Evolutionary conservation across 2,329 filamentous ascomycete species (phyloP).

Genomic region (Orbilia brochopaga): DNA sequence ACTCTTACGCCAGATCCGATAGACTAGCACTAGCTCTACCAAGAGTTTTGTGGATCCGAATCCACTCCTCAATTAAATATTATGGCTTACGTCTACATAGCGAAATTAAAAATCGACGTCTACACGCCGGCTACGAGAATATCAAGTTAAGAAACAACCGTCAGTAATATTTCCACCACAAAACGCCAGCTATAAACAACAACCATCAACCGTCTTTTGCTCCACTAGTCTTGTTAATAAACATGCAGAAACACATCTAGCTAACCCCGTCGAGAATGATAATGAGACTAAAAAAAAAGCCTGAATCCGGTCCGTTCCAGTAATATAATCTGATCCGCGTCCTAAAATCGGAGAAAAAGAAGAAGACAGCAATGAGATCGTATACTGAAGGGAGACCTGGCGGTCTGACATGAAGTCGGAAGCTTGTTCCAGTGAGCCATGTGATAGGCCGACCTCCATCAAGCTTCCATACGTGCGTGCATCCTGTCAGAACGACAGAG

Average conservation of each 20-base stretch:
- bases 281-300: neutral
- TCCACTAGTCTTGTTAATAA: slow-evolving; percentile 19
- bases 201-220: slow-evolving; percentile 9
- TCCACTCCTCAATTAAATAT: no score
- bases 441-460: slow-evolving; percentile 31
- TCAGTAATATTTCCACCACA: neutral
- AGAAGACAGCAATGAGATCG: slow-evolving; percentile 17
- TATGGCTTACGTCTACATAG: no score
- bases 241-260: slow-evolving; percentile 26
- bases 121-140: no score
- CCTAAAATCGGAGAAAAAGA: slow-evolving; percentile 15
- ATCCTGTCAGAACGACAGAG: neutral
- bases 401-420: slow-evolving; percentile 6
- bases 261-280: slow-evolving; percentile 8
- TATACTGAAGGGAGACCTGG: neutral
- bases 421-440: slow-evolving; percentile 34
- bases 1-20: no score
- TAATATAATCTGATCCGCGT: slow-evolving; percentile 12
- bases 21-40: no score
- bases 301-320: slow-evolving; percentile 20
- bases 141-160: neutral
- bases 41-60: no score
- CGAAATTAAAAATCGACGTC: no score
- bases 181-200: neutral
- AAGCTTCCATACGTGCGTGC: slow-evolving; percentile 15